Evolutionary conservation across 257 asterid species (phyloP).

Genomic region (Solanum paucissectum): DNA sequence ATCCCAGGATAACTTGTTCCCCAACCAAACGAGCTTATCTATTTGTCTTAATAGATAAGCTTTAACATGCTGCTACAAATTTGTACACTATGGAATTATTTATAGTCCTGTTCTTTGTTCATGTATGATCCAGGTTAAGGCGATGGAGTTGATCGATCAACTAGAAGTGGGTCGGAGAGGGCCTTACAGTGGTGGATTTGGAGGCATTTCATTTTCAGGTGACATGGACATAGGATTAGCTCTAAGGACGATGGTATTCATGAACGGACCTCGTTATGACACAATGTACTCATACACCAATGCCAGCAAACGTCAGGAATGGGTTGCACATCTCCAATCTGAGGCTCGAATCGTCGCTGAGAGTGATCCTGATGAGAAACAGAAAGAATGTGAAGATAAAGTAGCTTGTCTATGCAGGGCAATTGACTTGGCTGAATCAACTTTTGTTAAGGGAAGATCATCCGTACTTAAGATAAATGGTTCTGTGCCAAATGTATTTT

Average conservation of each 20-base stretch:
- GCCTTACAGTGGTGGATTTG: constrained; percentile 88
- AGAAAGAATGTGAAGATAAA: constrained; percentile 67
- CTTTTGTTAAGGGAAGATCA: constrained; percentile 31
- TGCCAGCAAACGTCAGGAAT: constrained; percentile 38
- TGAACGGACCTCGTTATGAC: constrained; percentile 37
- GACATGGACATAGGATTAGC: constrained; percentile 74
- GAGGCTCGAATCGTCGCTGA: constrained; percentile 94
- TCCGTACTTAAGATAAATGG: neutral
- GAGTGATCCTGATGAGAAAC: constrained; percentile 69
- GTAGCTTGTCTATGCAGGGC: constrained; percentile 67
- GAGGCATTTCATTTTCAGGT: constrained; percentile 66
- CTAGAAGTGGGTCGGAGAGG: constrained; percentile 66
- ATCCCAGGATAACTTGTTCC: too few species aligned
- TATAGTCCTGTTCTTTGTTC: neutral
- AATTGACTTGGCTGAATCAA: constrained; percentile 70
- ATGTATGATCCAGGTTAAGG: constrained; percentile 43
- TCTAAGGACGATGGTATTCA: constrained; percentile 71
- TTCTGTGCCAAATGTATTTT: neutral
- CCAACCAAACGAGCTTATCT: too few species aligned
- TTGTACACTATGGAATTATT: too few species aligned
- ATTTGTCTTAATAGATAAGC: too few species aligned
- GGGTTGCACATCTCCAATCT: constrained; percentile 85
- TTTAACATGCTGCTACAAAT: too few species aligned
- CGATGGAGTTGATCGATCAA: constrained; percentile 79
- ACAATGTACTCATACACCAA: constrained; percentile 54